Evolutionary conservation across 2,329 filamentous ascomycete genomes (phyloP).

Genomic region (Venturia effusa): DNA sequence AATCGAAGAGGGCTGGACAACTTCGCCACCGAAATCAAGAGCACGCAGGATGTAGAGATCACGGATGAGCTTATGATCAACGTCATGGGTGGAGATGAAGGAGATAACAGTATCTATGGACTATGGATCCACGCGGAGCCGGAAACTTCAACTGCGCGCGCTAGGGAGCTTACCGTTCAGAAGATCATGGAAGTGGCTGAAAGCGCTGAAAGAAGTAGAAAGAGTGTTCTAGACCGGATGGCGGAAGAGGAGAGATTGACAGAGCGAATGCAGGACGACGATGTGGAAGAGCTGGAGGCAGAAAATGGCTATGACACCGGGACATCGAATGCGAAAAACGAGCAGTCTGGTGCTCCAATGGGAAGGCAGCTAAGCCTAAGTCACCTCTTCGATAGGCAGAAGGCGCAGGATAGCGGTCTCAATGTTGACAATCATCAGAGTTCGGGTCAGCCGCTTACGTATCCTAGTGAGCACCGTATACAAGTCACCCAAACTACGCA

Average conservation of each 20-base stretch:
- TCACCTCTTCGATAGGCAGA: slow-evolving; percentile 45
- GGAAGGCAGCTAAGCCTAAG: slow-evolving; percentile 42
- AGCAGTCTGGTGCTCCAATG: slow-evolving; percentile 35
- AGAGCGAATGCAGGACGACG: slow-evolving; percentile 2
- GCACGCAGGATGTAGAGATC: slow-evolving; percentile 33
- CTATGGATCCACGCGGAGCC: slow-evolving; percentile 54
- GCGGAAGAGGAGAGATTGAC: slow-evolving; percentile 10
- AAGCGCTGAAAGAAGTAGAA: slow-evolving; percentile 39
- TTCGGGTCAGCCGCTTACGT: slow-evolving; percentile 4
- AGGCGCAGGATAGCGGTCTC: slow-evolving; percentile 40
- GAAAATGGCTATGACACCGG: slow-evolving; percentile 15
- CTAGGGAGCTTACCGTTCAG: slow-evolving; percentile 39
- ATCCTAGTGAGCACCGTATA: slow-evolving; percentile 45
- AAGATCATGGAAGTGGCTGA: slow-evolving; percentile 46
- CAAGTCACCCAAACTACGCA: slow-evolving; percentile 22
- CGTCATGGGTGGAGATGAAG: slow-evolving; percentile 26
- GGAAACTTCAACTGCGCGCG: slow-evolving; percentile 42
- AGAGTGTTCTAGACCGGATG: slow-evolving; percentile 28
- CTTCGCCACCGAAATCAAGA: slow-evolving; percentile 33
- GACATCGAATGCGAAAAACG: slow-evolving; percentile 24
- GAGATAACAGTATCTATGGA: slow-evolving; percentile 37
- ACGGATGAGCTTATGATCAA: slow-evolving; percentile 50
- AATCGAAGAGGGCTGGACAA: slow-evolving; percentile 39
- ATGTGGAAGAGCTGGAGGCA: slow-evolving; percentile 9
- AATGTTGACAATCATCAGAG: slow-evolving; percentile 36